Evolutionary conservation across 2,329 filamentous ascomycete species (phyloP).

Genomic region (Aspergillus proliferans): DNA sequence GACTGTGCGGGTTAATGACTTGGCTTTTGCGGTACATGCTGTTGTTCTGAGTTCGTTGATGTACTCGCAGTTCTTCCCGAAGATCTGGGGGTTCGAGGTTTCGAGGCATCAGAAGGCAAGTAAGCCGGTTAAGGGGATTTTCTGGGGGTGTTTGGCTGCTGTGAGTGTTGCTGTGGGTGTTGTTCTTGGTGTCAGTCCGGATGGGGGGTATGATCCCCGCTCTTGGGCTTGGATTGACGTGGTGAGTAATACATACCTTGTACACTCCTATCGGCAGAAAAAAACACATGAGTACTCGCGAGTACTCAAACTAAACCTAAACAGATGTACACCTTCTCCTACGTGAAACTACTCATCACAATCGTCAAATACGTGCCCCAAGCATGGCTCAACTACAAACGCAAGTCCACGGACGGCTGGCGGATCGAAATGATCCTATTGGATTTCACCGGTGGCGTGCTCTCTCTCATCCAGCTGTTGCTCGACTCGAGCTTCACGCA

Average conservation of each 20-base stretch:
- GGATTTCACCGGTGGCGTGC: conserved; percentile 71
- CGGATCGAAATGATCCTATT: conserved; percentile 77
- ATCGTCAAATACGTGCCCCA: conserved; percentile 91
- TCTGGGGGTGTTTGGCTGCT: conserved; percentile 58
- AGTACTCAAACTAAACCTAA: conserved; percentile 10
- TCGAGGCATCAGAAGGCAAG: conserved; percentile 50
- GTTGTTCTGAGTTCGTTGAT: conserved; percentile 64
- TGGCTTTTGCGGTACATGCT: conserved; percentile 80
- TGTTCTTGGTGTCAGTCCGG: conserved; percentile 37
- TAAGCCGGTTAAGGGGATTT: conserved; percentile 61
- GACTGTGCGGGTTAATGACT: conserved; percentile 83
- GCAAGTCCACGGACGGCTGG: conserved; percentile 82
- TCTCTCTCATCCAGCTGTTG: conserved; percentile 74
- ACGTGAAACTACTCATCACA: conserved; percentile 83
- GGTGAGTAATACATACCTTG: conserved; percentile 33
- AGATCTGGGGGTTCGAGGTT: conserved; percentile 68
- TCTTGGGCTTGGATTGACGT: conserved; percentile 61
- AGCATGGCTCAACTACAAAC: conserved; percentile 73
- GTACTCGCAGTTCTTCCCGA: conserved; percentile 69
- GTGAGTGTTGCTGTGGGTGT: conserved; percentile 32
- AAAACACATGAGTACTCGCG: background rate
- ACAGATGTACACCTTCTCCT: conserved; percentile 64
- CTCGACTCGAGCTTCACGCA: conserved; percentile 78
- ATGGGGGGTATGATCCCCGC: conserved; percentile 41
- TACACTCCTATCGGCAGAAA: background rate